Base-by-base conservation (phyloP, 148 eudicot species). In the Camellia granthamiana region DNA sequence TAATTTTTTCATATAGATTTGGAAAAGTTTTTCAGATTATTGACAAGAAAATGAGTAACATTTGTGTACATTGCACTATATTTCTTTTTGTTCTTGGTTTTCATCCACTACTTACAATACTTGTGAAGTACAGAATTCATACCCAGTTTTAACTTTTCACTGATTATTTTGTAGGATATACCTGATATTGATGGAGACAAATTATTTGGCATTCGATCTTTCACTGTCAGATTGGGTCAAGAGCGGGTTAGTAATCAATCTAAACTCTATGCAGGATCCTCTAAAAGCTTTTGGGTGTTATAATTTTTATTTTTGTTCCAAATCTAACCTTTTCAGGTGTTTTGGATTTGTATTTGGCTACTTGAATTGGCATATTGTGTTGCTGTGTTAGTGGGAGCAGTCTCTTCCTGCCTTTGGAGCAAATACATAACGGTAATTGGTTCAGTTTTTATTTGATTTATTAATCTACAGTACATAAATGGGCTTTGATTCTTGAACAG, bases 181-280 rank as follows among this genome's bases (percentile, higher is more conserved):
- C 99, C 99, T 68, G 99, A 97, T 80, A 94, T 97, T 88, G 95
- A 87, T 78, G 99, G 99, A 65, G 99, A 97, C 90, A 92, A 83
- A 80, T 91, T 94, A 79, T 97, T 83, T 84, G 99, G 99, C 46
- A 97, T 97, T 65, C 85, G 79, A 78, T 97, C 99, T 51, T 97
- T 91, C 82, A 89, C 98, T n/a, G 99, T 97, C 60, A 89, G 95
- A 12, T 75, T 97, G 88, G 99, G 98, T 78, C 99, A 97, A 78
- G 82, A 97, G 83, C 90, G 87, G 97, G 99, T 92, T 80, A 85
- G 97, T 85, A 63, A 49, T 58, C 68, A 68, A 66, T 42, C 21
- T 14, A 21, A 21, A 66, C 21, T 49, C 64, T 42, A 47, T 47
- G 19, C 73, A 49, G 54, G 41, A 74, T 69, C 72, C 15, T 58